Conservation (phyloP, 2,329 filamentous ascomycete species). For the Cladosporium sp. region DNA sequence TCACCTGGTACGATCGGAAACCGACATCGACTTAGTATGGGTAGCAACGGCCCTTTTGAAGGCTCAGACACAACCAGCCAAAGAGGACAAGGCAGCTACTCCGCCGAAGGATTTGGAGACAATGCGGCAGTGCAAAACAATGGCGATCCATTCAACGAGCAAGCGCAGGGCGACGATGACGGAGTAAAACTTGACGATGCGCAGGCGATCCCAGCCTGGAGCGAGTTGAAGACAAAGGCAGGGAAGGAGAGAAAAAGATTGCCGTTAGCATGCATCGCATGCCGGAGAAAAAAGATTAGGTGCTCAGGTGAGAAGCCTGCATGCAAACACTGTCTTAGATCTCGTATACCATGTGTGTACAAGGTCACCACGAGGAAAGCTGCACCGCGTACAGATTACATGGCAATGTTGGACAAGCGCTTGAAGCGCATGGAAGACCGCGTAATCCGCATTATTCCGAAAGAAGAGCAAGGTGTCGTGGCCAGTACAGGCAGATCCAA, state of each 20-base stretch:
- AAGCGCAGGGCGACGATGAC: slow-evolving; percentile 15
- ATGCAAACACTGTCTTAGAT: slow-evolving; percentile 92
- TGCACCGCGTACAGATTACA: slow-evolving; percentile 93
- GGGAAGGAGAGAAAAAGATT: slow-evolving; percentile 94
- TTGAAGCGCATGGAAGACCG: slow-evolving; percentile 97
- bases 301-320: slow-evolving; percentile 97
- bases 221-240: slow-evolving; percentile 63
- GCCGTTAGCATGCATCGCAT: slow-evolving; percentile 92
- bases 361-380: slow-evolving; percentile 95
- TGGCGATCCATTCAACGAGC: slow-evolving; percentile 21
- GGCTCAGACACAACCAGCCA: slow-evolving; percentile 18
- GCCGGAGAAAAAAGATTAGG: slow-evolving; percentile 93
- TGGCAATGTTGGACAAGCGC: slow-evolving; percentile 97
- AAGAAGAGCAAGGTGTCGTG: slow-evolving; percentile 72
- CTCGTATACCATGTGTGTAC: slow-evolving; percentile 93
- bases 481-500: slow-evolving; percentile 73
- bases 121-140: slow-evolving; percentile 21
- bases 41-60: slow-evolving; percentile 31
- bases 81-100: slow-evolving; percentile 7
- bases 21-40: slow-evolving; percentile 35
- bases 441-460: slow-evolving; percentile 93
- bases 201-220: slow-evolving; percentile 47
- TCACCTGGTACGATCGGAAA: slow-evolving; percentile 27
- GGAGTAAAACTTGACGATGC: slow-evolving; percentile 17
- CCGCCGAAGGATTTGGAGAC: slow-evolving; percentile 20